Evolutionary conservation across 139 green algal species (phyloP).

Genomic region (Parachlorella kessleri): DNA sequence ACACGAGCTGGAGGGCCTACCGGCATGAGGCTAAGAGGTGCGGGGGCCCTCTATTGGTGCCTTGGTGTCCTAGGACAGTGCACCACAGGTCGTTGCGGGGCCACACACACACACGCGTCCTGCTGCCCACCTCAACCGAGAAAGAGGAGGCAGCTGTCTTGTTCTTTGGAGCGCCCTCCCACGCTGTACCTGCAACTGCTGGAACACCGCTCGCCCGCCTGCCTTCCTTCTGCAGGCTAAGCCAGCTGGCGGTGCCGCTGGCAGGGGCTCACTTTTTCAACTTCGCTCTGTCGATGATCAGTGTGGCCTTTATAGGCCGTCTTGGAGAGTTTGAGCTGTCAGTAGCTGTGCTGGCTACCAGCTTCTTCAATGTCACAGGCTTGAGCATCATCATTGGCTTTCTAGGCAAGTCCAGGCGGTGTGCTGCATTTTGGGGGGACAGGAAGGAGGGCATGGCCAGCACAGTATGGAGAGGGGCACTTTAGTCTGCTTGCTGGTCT

Average conservation of each 20-base stretch:
- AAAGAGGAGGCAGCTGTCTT: no score
- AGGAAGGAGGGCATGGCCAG: no score
- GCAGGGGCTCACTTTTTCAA: constrained; percentile 7
- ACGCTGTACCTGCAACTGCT: no score
- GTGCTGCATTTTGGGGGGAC: no score
- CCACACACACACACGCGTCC: no score
- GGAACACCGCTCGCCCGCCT: no score
- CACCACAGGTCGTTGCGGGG: no score
- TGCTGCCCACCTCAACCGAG: no score
- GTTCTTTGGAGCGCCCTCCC: no score
- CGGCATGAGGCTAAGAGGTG: background rate
- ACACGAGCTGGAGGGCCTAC: background rate
- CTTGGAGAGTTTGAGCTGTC: constrained; percentile 43
- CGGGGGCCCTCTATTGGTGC: background rate
- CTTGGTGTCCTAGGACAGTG: background rate
- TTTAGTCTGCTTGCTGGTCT: no score
- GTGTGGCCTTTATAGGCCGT: constrained; percentile 31
- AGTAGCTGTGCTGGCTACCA: constrained; percentile 53
- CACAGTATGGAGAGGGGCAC: no score
- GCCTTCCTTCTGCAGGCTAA: constrained; percentile 24
- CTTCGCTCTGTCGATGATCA: constrained; percentile 9
- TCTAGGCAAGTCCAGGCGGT: background rate
- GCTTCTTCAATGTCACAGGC: constrained; percentile 76
- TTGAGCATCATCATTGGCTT: constrained; percentile 49
- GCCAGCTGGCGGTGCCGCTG: constrained; percentile 7